Base-by-base conservation (phyloP, 1,284 basidiomycete genomes). In the Moesziomyces parantarcticus region DNA sequence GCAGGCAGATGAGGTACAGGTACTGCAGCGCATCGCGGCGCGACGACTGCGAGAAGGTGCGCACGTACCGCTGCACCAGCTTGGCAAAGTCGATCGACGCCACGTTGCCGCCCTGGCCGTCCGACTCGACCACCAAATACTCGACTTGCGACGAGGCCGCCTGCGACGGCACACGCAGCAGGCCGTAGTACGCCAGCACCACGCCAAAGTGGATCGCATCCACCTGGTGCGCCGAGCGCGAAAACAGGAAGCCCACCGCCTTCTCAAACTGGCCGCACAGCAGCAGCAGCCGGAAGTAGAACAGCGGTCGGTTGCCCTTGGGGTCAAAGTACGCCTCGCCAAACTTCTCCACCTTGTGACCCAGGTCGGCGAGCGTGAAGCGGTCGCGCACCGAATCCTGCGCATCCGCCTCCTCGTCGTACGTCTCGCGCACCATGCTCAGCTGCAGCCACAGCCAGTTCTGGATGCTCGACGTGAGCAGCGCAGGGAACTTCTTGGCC, bases 391-490 rank as follows among this genome's bases (percentile, higher is more conserved):
- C 63, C 46, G 78, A 74, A 42, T 75, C 77, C 25, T 75, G 79
- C 8, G 69, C 72, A 46, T 76, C 72, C 16, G 51, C 63, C 25
- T 72, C 70, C 36, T 64, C 71, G 16, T 57, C 75, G 50, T 79
- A 80, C 16, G 71, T 55, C 74, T 89, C 88, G 45, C 86, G 79
- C 14, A 87, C 85, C 32, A 98, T 91, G 18, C 90, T 88, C 20
- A 99, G 88, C 86, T 99, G 96, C 86, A 97, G 90, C 96, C 96
- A 99, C 39, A 98, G 87, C 96, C 97, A 99, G 84, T 98, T 96
- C 83, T 98, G 96, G 5, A 93, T 96, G 8, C 93, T 96, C 18
- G 89, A 88, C 1, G 94, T 97, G 6, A 98, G 92, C 49, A 91
- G 89, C 10, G 89, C 88, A 1, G 95, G 91, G 75, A 90, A 92